phyloP scores from a whole-genome alignment of 2,329 filamentous ascomycete genomes.

The Phialophora verrucosa region DNA sequence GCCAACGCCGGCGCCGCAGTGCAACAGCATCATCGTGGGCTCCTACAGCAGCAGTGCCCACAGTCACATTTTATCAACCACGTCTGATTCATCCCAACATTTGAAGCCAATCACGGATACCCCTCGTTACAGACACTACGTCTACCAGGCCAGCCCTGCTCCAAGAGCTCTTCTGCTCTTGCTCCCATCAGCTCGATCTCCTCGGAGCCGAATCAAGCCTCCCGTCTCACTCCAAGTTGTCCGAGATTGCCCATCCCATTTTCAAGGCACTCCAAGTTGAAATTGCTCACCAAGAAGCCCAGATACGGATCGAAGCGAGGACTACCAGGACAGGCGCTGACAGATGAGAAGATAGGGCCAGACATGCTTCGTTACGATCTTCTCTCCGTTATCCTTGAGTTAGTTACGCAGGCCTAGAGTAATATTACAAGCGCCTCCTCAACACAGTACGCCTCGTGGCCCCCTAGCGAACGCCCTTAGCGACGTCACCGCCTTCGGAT shows the following conservation, averaged over 20 bases:
- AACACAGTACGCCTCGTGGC: too few species aligned
- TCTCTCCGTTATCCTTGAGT: neutral
- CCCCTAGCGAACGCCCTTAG: too few species aligned
- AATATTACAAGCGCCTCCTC: too few species aligned
- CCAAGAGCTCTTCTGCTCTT: neutral
- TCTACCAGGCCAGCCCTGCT: neutral
- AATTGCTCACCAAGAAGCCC: neutral
- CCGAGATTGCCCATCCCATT: neutral
- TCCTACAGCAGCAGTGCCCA: neutral
- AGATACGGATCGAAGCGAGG: neutral
- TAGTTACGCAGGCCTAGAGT: too few species aligned
- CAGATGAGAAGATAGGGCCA: neutral
- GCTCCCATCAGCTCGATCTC: neutral
- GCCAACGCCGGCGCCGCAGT: neutral
- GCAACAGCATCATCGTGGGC: neutral
- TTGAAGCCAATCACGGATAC: neutral
- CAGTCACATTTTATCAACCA: neutral
- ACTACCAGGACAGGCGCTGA: neutral
- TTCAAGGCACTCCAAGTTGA: neutral
- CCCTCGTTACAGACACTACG: neutral
- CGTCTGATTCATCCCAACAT: neutral
- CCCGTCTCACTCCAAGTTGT: neutral
- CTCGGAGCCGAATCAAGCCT: neutral
- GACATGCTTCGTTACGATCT: neutral
- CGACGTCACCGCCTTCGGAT: too few species aligned